phyloP scores from a whole-genome alignment of 441 rosid species.

The Croton laevigatus region DNA sequence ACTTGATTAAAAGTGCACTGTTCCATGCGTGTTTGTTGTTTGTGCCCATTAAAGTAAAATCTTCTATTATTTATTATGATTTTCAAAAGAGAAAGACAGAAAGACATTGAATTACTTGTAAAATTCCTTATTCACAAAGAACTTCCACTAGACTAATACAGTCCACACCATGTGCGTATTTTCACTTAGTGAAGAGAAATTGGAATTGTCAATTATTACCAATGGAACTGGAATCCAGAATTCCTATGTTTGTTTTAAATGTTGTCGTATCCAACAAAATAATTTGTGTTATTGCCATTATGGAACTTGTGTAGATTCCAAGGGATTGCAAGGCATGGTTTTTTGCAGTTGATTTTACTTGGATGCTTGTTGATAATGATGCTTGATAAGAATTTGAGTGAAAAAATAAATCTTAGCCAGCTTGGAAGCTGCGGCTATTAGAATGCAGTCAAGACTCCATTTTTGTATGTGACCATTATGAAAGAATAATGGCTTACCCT shows the following conservation, averaged over 20 bases:
- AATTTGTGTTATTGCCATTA: neutral
- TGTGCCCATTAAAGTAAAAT: neutral
- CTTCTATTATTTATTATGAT: neutral
- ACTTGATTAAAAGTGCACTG: neutral
- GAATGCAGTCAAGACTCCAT: neutral
- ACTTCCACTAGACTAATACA: neutral
- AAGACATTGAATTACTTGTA: neutral
- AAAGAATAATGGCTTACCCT: neutral
- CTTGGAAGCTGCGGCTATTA: neutral
- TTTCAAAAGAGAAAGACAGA: neutral
- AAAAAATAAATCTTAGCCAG: neutral
- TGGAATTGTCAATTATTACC: neutral
- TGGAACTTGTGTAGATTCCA: neutral
- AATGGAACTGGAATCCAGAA: neutral
- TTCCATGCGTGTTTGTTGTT: neutral
- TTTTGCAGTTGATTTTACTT: neutral
- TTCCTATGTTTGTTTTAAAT: neutral
- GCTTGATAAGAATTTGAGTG: neutral
- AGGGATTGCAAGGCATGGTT: neutral
- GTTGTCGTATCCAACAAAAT: neutral
- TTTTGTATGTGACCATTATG: neutral
- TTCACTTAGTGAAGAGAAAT: neutral
- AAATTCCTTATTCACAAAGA: neutral
- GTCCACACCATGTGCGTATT: neutral
- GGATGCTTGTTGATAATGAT: neutral